Conservation (phyloP, 768 basidiomycete species). For the Boletus fagicola region DNA sequence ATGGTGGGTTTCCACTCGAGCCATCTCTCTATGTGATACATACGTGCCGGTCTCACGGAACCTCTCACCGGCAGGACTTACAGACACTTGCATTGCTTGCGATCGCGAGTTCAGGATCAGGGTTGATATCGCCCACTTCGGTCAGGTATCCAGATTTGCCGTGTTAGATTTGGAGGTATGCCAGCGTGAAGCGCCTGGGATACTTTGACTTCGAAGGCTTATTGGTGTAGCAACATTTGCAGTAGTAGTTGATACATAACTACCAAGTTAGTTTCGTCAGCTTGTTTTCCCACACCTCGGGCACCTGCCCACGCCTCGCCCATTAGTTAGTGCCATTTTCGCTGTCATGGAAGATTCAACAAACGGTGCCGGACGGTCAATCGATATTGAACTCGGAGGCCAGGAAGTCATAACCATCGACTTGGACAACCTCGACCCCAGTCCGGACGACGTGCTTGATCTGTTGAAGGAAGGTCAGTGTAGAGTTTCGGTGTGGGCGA, state of each 20-base stretch:
- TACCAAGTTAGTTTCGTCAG: no score
- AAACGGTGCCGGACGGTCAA: constrained; percentile 33
- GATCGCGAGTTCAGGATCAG: no score
- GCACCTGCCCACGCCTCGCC: no score
- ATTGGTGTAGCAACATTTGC: no score
- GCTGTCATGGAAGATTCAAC: constrained; percentile 20
- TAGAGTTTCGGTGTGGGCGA: constrained; percentile 73
- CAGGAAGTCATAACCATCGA: constrained; percentile 90
- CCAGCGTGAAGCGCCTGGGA: constrained; percentile 92
- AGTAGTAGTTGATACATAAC: no score
- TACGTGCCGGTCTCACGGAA: no score
- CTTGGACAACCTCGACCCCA: constrained; percentile 80
- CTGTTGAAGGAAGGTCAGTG: constrained; percentile 71
- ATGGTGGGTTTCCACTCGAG: no score
- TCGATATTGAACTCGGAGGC: constrained; percentile 77
- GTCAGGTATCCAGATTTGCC: constrained; percentile 88
- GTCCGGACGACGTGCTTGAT: constrained; percentile 71
- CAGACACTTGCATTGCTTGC: no score
- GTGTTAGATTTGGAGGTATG: constrained; percentile 85
- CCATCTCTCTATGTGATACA: no score
- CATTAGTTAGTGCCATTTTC: not conserved
- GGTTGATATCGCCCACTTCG: constrained; percentile 73
- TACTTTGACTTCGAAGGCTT: constrained; percentile 96
- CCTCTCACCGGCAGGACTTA: no score
- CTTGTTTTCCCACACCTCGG: no score